A percentile compares a stretch with the other conserved stretches of the same genome.
These are phyloP conservation scores for Lophiostoma macrostomum DNA, from an alignment of 495 filamentous ascomycete species.

Conservation along the genomic window DNA sequence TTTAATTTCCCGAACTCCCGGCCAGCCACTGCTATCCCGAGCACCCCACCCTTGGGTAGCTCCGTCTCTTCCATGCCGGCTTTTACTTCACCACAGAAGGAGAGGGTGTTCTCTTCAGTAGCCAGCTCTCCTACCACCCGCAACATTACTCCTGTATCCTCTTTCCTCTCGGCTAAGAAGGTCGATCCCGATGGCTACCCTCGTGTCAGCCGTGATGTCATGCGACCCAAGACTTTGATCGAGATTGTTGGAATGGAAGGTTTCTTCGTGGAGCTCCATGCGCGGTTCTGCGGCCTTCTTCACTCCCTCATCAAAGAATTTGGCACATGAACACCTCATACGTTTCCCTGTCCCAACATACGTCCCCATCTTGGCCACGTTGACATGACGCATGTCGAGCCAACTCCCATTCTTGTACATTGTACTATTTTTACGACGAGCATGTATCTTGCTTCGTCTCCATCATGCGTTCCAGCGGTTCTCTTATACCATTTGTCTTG, in stretches of 20 bases:
- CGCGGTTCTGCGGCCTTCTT: conserved; percentile 53
- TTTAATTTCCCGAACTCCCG: conserved; percentile 38
- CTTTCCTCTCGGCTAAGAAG: conserved; percentile 61
- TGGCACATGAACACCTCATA: conserved; percentile 22
- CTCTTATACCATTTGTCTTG: background rate
- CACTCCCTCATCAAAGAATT: conserved; percentile 34
- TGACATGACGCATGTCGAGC: too few relatives aligned
- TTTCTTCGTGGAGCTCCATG: conserved; percentile 86
- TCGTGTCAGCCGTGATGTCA: conserved; percentile 43
- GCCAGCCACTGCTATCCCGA: conserved; percentile 14
- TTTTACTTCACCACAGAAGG: conserved; percentile 20
- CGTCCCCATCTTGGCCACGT: background rate
- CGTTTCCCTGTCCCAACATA: conserved; percentile 3
- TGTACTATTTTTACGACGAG: background rate
- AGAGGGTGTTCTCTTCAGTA: conserved; percentile 12
- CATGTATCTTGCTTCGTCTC: background rate
- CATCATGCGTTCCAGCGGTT: conserved; percentile 28
- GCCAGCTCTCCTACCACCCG: conserved; percentile 27
- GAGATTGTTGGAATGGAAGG: conserved; percentile 83
- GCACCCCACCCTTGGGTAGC: conserved; percentile 24
- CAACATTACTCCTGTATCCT: conserved; percentile 57
- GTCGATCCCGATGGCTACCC: conserved; percentile 58
- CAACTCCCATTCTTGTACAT: background rate
- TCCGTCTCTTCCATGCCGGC: conserved; percentile 27
- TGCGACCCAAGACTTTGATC: conserved; percentile 71